Evolutionary conservation across 2,329 filamentous ascomycete genomes (phyloP), one percentile per base, ranked within the genome.

Genomic region (Colletotrichum melonis): DNA sequence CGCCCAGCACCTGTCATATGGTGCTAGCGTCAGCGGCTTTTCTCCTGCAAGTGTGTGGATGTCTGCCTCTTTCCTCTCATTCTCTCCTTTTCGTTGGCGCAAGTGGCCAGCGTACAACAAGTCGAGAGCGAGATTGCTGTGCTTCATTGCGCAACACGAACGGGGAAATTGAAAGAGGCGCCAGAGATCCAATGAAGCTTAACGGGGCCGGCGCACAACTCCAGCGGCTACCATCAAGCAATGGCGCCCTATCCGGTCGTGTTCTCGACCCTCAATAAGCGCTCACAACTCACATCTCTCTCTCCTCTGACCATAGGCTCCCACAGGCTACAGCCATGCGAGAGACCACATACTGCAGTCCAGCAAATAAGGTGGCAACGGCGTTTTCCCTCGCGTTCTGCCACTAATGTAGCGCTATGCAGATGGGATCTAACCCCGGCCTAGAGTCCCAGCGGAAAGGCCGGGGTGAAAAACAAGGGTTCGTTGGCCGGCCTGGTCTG

Each of bases 381-480:
- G 35, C 52, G 52, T 72, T 59, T 66, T 26, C 49, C 30, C 30
- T 35, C 49, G 35, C 28, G 55, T 63, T 49, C 32, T 54, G 46
- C 19, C 49, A 32, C 16, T 57, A 57, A 71, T 38, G 32, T 57
- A 46, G 46, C 32, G 35, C 52, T 72, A 46, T 59, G 70, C 70
- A 69, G 70, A 69, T 67, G 60, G 70, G 56, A 73, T 69, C 70
- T 63, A 35, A 70, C 60, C 70, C 65, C 63, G 63, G 69, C 57
- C 42, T 38, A 63, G 35, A 49, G 63, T 52, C 49, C 26, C 63
- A 71, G 56, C 35, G 9, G 57, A 9, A 58, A n/a, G 22, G 38
- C 58, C 28, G 65, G 57, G 57, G 69, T 30, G 46, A 12, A 28
- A n/a, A 26, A 35, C 63, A 69, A 5, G 62, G 62, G 49, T 72